These are phyloP conservation scores for Vigna unguiculata DNA, from an alignment of 306 rosid genomes.

Conservation along the genomic window DNA sequence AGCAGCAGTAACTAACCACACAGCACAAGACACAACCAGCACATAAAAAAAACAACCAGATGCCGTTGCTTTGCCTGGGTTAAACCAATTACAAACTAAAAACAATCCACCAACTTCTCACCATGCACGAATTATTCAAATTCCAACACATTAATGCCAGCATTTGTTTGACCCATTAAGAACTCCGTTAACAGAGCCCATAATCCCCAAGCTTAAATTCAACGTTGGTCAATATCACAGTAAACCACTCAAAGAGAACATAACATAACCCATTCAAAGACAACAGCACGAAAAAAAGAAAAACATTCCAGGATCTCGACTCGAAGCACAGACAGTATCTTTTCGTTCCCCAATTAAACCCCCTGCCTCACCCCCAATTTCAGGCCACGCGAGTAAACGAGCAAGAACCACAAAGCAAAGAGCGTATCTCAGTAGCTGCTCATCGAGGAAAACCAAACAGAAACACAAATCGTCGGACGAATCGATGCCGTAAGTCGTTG, in stretches of 20 bases:
- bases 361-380: neutral
- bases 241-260: neutral
- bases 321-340: neutral
- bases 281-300: neutral
- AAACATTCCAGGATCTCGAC: neutral
- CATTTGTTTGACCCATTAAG: constrained; percentile 9
- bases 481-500: neutral
- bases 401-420: constrained; percentile 15
- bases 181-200: neutral
- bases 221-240: neutral
- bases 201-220: constrained; percentile 10
- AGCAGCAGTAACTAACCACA: constrained; percentile 2
- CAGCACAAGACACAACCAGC: constrained; percentile 1
- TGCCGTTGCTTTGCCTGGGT: neutral
- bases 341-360: neutral
- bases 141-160: constrained; percentile 19
- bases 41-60: constrained; percentile 3
- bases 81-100: neutral
- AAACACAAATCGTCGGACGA: neutral
- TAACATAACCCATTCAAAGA: no score
- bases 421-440: neutral
- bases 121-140: constrained; percentile 3
- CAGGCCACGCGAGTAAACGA: constrained; percentile 11
- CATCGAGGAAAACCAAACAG: neutral
- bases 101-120: constrained; percentile 9